Evolutionary conservation across 139 green algal species (phyloP), one percentile per base, ranked within the genome.

Genomic region (Parachlorella kessleri): DNA sequence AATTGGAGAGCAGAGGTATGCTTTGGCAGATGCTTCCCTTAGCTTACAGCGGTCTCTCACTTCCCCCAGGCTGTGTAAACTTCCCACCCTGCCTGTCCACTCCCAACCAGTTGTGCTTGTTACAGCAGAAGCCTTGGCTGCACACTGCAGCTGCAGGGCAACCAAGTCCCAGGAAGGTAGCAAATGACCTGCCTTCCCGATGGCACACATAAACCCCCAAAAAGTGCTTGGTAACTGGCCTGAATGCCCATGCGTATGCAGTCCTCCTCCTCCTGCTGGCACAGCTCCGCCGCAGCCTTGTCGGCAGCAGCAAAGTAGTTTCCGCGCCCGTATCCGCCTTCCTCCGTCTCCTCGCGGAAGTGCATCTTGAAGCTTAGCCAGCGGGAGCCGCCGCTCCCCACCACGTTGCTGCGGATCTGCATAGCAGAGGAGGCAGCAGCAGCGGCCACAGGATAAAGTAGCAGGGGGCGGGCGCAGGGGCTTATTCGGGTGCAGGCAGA

Each of bases 351-450:
- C 2, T 72, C 66, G 14, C 66, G 66, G 37, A 72, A 71, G 32
- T 2, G 1, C 14, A 71, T 6, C 37, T 72, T 72, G 36, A 54
- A 54, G 8, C 21, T 21, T 24, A 55, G 36, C n/a, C 35, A 72
- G 36, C 66, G 36, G 7, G 24, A 23, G 3, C 53, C 36, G 37
- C 66, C 53, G 14, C 1, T 33, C 23, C 4, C 30, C 1, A 72
- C 6, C 66, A 54, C 66, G n/a, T 48, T n/a, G n/a, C n/a, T 1
- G 18, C 66, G 66, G 18, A 54, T 32, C 77, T 82, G 77, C 55
- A 36, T n/a, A n/a, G n/a, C n/a, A n/a, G n/a, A n/a, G n/a, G n/a
- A n/a, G n/a, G n/a, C n/a, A n/a, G n/a, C n/a, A n/a, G n/a, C n/a
- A n/a, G n/a, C n/a, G n/a, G n/a, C n/a, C n/a, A n/a, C n/a, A n/a